phyloP scores from a whole-genome alignment of 495 filamentous ascomycete species.

The Podospora conica region DNA sequence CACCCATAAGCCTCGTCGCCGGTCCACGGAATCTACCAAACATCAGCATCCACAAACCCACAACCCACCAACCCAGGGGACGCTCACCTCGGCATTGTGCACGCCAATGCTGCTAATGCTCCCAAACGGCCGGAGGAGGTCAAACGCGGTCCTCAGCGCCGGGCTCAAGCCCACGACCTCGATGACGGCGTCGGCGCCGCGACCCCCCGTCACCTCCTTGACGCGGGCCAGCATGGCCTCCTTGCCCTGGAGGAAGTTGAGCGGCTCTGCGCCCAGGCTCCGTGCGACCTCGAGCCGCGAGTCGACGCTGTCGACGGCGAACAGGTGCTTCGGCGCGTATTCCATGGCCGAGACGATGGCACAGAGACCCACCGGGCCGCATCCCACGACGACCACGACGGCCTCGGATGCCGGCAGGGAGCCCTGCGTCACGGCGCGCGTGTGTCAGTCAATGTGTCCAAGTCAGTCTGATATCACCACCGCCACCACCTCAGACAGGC shows the following conservation, averaged over 20 bases:
- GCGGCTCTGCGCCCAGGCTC: constrained; percentile 75
- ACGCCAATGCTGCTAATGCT: constrained; percentile 86
- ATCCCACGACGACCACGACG: constrained; percentile 78
- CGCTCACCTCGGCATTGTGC: constrained; percentile 73
- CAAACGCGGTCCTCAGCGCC: constrained; percentile 77
- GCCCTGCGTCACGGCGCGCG: no score
- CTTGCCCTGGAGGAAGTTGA: constrained; percentile 67
- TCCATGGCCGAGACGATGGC: constrained; percentile 79
- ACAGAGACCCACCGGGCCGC: constrained; percentile 84
- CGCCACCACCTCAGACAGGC: neutral
- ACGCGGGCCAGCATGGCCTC: constrained; percentile 65
- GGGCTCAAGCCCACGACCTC: constrained; percentile 86
- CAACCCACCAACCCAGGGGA: neutral
- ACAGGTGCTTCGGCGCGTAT: constrained; percentile 70
- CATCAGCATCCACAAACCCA: constrained; percentile 14
- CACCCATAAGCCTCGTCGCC: constrained; percentile 73
- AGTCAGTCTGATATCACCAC: neutral
- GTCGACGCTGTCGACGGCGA: constrained; percentile 80
- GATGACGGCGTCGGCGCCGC: constrained; percentile 86
- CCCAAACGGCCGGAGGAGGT: constrained; percentile 81
- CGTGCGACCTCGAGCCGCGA: constrained; percentile 71
- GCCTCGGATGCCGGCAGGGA: constrained; percentile 56
- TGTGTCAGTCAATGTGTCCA: no score
- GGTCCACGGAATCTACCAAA: constrained; percentile 68
- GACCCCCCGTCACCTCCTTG: constrained; percentile 67